Evolutionary conservation across 2,329 filamentous ascomycete genomes (phyloP).

Genomic region (Fusarium sp.): DNA sequence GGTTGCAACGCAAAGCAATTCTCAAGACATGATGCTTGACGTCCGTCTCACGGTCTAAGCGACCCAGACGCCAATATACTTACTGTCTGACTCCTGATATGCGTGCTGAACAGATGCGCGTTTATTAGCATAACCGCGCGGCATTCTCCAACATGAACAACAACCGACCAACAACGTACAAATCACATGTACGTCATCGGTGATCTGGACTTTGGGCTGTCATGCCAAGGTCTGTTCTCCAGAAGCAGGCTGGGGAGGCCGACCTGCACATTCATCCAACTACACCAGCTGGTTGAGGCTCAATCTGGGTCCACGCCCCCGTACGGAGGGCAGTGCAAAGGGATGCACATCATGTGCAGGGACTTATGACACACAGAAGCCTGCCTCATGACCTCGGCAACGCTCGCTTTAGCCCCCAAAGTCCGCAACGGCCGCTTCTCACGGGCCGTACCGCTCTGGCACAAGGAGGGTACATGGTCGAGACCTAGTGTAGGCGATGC

Average conservation of each 20-base stretch:
- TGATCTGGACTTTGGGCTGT: background rate
- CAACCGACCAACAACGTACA: background rate
- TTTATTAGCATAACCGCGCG: background rate
- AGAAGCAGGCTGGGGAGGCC: background rate
- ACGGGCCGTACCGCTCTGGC: background rate
- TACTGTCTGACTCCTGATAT: background rate
- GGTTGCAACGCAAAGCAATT: background rate
- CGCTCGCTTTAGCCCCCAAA: background rate
- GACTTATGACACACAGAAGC: background rate
- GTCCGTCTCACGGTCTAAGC: background rate
- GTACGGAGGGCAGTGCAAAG: background rate
- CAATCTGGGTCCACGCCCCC: background rate
- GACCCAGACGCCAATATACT: background rate
- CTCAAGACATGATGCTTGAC: background rate
- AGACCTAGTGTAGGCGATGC: background rate
- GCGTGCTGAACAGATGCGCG: background rate
- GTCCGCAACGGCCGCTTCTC: background rate
- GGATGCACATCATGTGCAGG: background rate
- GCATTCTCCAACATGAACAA: background rate
- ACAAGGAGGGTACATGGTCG: background rate
- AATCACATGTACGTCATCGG: background rate
- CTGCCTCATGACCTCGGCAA: background rate
- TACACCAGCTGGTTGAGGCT: background rate
- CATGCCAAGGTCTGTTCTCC: background rate
- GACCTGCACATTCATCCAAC: background rate